Base-by-base conservation (phyloP, 2,329 filamentous ascomycete species). In the Calonectria henricotiae region DNA sequence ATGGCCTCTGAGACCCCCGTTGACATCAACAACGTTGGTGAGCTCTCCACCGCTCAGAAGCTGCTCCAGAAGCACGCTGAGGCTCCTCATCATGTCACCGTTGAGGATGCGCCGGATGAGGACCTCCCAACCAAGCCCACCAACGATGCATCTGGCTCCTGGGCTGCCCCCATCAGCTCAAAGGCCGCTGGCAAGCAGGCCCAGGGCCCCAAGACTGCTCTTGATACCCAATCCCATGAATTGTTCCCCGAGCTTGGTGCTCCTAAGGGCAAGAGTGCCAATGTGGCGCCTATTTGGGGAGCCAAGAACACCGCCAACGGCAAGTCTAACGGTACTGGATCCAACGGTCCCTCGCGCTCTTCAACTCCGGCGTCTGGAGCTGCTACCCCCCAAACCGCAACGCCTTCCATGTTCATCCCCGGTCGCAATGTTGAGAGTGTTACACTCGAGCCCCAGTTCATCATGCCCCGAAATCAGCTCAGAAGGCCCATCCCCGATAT, bases 151-250 rank as follows among this genome's bases (percentile, higher is more conserved):
- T 83, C 85, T 63, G 83, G 87, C 66, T 84, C 84, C 55, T 86
- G 85, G 82, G 83, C 82, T 65, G 83, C 85, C 65, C 82, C 86
- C 25, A 81, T 88, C 77, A 90, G 90, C 71, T 84, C 89, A 62
- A 94, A 93, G 83, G 87, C 90, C 71, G 89, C 89, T 51, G 90
- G 89, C 64, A 94, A 94, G 85, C 90, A 93, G 80, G 92, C 91
- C 80, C 86, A 89, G 67, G 82, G 86, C 39, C 81, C 83, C 37
- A 82, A 84, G 49, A 77, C 87, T 44, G 66, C 78, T 63, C 85
- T 98, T 71, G 94, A 98, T 82, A 95, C 94, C 23, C 89, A 94
- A 79, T 97, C 94, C 20, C 93, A 97, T 80, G 95, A 98, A 83
- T 86, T 94, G 70, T 99, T 99, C 88, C 96, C 96, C n/a, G 92